Evolutionary conservation across 768 basidiomycete genomes (phyloP), one percentile per base, ranked within the genome.

Genomic region (Gyrodon lividus): DNA sequence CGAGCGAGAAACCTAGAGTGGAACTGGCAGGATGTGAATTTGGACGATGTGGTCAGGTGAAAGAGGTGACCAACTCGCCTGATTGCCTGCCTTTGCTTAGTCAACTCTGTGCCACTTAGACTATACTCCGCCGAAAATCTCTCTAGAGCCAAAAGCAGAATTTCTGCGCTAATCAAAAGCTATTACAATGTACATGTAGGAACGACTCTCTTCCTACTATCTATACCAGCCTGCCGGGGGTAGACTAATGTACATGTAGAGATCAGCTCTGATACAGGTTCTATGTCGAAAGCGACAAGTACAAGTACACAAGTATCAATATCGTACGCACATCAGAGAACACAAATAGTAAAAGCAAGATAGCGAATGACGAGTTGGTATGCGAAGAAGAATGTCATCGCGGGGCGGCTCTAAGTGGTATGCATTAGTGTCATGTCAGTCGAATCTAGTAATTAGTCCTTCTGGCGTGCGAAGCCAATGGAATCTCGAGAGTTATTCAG

Each of bases 401-500:
- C n/a, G n/a, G n/a, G n/a, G n/a, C n/a, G n/a, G n/a, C n/a, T n/a
- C n/a, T n/a, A n/a, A n/a, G 34, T 35, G 13, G 10, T 34, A 10
- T 34, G 10, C 33, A 3, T 34, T 2, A 35, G n/a, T 35, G 16
- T 35, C 34, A 35, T 34, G 19, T 47, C 19, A 16, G 22, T 14
- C 34, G 26, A 37, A 30, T 9, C 12, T 37, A 19, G 55, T 9
- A 26, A 30, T 41, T 17, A 54, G 33, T 43, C 38, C 20, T 31
- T 54, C 14, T 51, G 58, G 7, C 23, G 52, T 35, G 57, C 4
- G 41, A 64, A 72, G 22, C 60, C 64, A 7, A 43, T 24, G 20
- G 41, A 39, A 35, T 57, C 51, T 46, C 59, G 64, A 12, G 64
- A 59, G 19, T 42, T 43, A n/a, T 58, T 59, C 47, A 57, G 67